Base-by-base conservation (phyloP, 257 asterid genomes). In the Vinca minor region DNA sequence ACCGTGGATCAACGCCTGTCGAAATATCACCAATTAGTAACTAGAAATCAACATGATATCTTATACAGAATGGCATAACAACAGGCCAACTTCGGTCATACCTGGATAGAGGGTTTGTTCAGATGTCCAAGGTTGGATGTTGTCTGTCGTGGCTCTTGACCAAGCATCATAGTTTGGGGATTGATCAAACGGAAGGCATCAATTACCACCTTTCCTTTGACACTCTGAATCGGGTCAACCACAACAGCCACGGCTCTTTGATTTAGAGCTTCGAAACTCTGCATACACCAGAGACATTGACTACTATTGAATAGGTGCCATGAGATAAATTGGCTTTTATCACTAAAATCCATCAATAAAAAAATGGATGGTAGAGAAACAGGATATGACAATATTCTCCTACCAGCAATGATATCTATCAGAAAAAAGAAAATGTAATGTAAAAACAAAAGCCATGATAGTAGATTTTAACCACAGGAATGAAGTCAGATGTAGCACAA, bases 91-190 rank as follows among this genome's bases (percentile, higher is more conserved):
- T 55, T 28, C 62, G 39, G 62, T 49, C 71, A 47, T 73, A 87
- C 96, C 73, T 92, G 98, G 76, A 92, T 89, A 36, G 98, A 92
- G 20, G 98, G 96, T 70, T 89, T 92, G 59, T 92, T 92, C 13
- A 92, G 91, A 78, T 92, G 96, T 14, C 98, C 98, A 20, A 92
- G 85, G 68, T 92, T 92, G 71, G 98, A 92, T 56, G 97, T 92
- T 45, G 98, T 89, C 68, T 92, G 98, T 2, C 98, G 83, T 42
- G 98, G 98, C 80, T 92, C 98, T 75, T 92, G 98, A 62, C 98
- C 97, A 52, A 92, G 96, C 97, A 92, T 92, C 96, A 92, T 92
- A 36, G 97, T 89, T 68, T 92, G 98, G 60, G 98, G 98, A 72
- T 89, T 87, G 69, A 92, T 92, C 69, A 89, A 78, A 50, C 96